Evolutionary conservation across 2,329 filamentous ascomycete genomes (phyloP).

Genomic region (Tolypocladium album): DNA sequence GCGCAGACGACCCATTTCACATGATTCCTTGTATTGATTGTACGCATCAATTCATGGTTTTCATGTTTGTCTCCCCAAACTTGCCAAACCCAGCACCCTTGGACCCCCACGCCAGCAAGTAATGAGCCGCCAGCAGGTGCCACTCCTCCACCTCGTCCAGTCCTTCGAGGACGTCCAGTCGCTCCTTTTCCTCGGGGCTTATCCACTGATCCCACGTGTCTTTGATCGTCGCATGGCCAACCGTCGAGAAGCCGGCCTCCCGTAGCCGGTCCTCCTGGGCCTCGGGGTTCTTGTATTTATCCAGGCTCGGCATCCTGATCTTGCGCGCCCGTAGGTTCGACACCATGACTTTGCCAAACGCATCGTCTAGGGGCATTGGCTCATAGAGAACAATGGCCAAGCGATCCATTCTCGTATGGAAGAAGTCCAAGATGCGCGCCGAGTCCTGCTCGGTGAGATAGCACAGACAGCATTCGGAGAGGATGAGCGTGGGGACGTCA

Average conservation of each 20-base stretch:
- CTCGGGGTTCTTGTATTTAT: slow-evolving; percentile 55
- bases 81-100: slow-evolving; percentile 22
- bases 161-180: slow-evolving; percentile 72
- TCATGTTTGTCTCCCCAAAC: neutral
- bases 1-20: neutral
- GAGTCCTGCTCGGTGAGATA: slow-evolving; percentile 65
- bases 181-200: slow-evolving; percentile 56
- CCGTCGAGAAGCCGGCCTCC: slow-evolving; percentile 50
- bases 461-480: slow-evolving; percentile 93
- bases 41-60: neutral
- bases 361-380: slow-evolving; percentile 70
- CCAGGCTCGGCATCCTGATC: slow-evolving; percentile 76
- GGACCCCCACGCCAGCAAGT: slow-evolving; percentile 85
- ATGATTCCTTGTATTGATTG: neutral
- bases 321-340: slow-evolving; percentile 74
- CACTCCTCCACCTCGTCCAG: slow-evolving; percentile 95
- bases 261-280: slow-evolving; percentile 60
- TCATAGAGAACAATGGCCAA: slow-evolving; percentile 71
- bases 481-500: slow-evolving; percentile 65
- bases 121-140: slow-evolving; percentile 76
- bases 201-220: slow-evolving; percentile 73
- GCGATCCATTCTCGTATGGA: slow-evolving; percentile 39
- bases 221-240: slow-evolving; percentile 33
- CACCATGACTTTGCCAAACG: slow-evolving; percentile 88
- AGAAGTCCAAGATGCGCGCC: slow-evolving; percentile 52